Percentiles rank a stretch among this genome's conserved stretches.
phyloP scores from a whole-genome alignment of 441 rosid species.

The Biscutella laevigata region DNA sequence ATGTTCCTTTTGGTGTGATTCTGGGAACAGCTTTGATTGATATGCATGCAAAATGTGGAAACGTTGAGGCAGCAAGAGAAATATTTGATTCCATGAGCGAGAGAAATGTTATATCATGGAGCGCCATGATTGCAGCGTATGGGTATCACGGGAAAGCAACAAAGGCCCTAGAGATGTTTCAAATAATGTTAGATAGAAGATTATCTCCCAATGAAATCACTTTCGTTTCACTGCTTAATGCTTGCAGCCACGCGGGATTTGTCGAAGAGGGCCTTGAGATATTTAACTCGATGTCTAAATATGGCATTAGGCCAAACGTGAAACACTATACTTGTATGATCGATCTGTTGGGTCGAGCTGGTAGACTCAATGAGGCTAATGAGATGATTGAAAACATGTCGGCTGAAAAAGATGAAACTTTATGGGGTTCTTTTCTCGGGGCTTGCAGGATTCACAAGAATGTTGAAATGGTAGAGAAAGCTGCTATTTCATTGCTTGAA shows the following conservation, averaged over 20 bases:
- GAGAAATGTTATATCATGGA: slow-evolving; percentile 44
- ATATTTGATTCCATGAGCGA: slow-evolving; percentile 36
- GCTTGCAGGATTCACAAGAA: slow-evolving; percentile 48
- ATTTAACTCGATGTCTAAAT: slow-evolving; percentile 30
- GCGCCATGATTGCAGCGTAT: slow-evolving; percentile 46
- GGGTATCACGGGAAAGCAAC: slow-evolving; percentile 46
- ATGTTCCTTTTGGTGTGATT: slow-evolving; percentile 28
- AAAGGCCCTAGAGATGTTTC: slow-evolving; percentile 37
- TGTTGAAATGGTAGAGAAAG: slow-evolving; percentile 41
- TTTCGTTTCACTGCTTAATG: slow-evolving; percentile 44
- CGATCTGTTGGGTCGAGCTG: slow-evolving; percentile 49
- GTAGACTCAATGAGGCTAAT: slow-evolving; percentile 37
- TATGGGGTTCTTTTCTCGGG: slow-evolving; percentile 43
- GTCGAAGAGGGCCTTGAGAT: slow-evolving; percentile 37
- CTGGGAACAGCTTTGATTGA: slow-evolving; percentile 41
- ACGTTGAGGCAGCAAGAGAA: slow-evolving; percentile 31
- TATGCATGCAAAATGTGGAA: slow-evolving; percentile 52
- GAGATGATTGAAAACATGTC: slow-evolving; percentile 36
- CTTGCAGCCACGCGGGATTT: slow-evolving; percentile 48
- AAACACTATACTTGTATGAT: slow-evolving; percentile 47
- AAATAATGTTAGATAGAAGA: slow-evolving; percentile 33
- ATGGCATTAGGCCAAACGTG: slow-evolving; percentile 36
- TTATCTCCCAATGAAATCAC: slow-evolving; percentile 40
- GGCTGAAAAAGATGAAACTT: slow-evolving; percentile 36
- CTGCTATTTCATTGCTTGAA: slow-evolving; percentile 36